These are phyloP conservation scores for Crithidia sp. DNA, from an alignment of 208 protist species.

Conservation along the genomic window DNA sequence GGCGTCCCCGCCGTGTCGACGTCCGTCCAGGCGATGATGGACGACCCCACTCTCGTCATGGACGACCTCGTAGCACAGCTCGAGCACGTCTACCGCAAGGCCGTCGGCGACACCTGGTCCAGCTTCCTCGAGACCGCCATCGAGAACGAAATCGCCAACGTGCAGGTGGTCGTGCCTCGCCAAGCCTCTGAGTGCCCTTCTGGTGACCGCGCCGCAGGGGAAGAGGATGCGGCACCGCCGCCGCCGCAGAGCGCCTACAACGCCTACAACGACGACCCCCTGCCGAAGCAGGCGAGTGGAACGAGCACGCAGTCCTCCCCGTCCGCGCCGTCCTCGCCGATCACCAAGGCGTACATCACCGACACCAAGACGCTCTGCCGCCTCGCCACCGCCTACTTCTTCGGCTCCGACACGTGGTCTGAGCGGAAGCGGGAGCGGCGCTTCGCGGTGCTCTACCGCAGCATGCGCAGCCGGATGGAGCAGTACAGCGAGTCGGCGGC, in stretches of 20 bases:
- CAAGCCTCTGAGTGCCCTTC: too few relatives aligned
- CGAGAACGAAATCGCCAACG: conserved; percentile 22
- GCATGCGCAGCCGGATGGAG: conserved; percentile 35
- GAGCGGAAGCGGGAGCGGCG: conserved; percentile 27
- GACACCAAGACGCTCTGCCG: conserved; percentile 49
- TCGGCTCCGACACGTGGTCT: conserved; percentile 57
- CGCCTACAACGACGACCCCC: conserved; percentile 2
- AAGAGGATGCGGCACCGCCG: neutral
- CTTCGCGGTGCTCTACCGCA: conserved; percentile 41
- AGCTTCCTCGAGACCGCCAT: conserved; percentile 56
- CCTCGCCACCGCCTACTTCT: conserved; percentile 74
- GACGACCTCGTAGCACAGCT: conserved; percentile 71
- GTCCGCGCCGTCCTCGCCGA: conserved; percentile 8
- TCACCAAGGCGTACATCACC: conserved; percentile 19
- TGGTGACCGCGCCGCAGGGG: too few relatives aligned
- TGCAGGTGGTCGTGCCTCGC: neutral
- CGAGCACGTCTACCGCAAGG: conserved; percentile 56
- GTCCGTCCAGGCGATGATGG: conserved; percentile 20
- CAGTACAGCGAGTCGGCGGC: conserved; percentile 38
- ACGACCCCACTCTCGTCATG: conserved; percentile 44
- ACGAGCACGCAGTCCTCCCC: neutral
- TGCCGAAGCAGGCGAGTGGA: conserved; percentile 1
- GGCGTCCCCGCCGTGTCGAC: neutral
- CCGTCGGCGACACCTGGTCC: conserved; percentile 61
- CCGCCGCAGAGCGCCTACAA: neutral